These are phyloP conservation scores for Wickerhamiella cacticola DNA, from an alignment of 805 yeast species.

Conservation along the genomic window DNA sequence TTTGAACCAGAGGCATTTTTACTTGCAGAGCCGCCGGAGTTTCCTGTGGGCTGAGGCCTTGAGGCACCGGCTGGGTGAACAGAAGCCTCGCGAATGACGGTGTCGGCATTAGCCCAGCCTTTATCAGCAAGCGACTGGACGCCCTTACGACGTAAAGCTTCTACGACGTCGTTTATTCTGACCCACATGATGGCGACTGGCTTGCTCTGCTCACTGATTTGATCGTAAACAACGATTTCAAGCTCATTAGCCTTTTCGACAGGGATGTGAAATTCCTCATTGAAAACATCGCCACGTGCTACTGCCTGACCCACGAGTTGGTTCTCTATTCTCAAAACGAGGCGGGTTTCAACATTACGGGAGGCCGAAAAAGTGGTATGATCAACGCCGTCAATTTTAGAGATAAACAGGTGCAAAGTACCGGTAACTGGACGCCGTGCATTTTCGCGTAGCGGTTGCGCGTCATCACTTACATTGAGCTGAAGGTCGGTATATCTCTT, in stretches of 20 bases:
- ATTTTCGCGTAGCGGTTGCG: constrained; percentile 51
- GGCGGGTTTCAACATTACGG: constrained; percentile 66
- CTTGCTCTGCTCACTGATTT: constrained; percentile 42
- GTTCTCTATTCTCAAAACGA: constrained; percentile 77
- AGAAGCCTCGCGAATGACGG: constrained; percentile 22
- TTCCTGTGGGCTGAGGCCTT: not conserved
- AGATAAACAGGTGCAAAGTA: constrained; percentile 54
- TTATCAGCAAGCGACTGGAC: constrained; percentile 55
- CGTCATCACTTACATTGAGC: constrained; percentile 43
- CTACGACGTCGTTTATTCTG: constrained; percentile 79
- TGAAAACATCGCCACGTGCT: constrained; percentile 60
- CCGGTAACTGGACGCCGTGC: constrained; percentile 82
- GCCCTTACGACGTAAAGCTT: constrained; percentile 85
- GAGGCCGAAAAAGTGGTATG: constrained; percentile 80
- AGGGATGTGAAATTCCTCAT: constrained; percentile 66
- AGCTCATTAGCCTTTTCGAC: constrained; percentile 89
- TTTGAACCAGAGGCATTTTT: not conserved
- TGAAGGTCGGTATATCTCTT: constrained; percentile 85
- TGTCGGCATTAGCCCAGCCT: constrained; percentile 78
- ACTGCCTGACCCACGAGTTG: constrained; percentile 70
- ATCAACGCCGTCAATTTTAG: constrained; percentile 77
- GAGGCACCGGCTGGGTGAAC: constrained; percentile 1
- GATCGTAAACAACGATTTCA: constrained; percentile 79
- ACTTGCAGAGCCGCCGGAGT: not conserved
- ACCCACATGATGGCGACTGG: constrained; percentile 95